Evolutionary conservation across 768 basidiomycete species (phyloP).

Genomic region (Trichaptum fuscoviolaceum): DNA sequence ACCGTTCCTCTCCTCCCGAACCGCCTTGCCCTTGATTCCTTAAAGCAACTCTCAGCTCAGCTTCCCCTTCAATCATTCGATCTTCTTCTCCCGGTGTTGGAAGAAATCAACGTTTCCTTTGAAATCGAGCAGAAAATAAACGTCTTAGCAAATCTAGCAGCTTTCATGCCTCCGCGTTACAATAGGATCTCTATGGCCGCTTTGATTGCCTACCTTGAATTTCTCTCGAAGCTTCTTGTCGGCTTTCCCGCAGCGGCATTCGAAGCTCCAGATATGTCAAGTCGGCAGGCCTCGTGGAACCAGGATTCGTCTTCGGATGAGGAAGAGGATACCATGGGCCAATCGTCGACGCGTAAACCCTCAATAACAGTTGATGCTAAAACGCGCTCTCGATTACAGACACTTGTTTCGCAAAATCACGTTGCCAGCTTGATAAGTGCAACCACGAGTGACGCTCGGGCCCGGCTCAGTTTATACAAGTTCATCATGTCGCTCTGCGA

Average conservation of each 20-base stretch:
- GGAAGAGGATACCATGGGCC: slow-evolving; percentile 20
- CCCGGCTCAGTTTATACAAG: slow-evolving; percentile 44
- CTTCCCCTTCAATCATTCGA: slow-evolving; percentile 50
- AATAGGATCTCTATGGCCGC: slow-evolving; percentile 37
- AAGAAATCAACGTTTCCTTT: slow-evolving; percentile 12
- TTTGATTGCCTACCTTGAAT: slow-evolving; percentile 47
- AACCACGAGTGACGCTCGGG: slow-evolving; percentile 33
- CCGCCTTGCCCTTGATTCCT: slow-evolving; percentile 54
- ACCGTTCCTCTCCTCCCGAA: slow-evolving; percentile 76
- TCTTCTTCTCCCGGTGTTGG: slow-evolving; percentile 24
- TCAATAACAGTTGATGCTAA: slow-evolving; percentile 48
- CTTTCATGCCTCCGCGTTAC: slow-evolving; percentile 63
- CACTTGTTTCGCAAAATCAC: slow-evolving; percentile 48
- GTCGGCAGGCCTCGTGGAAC: not conserved
- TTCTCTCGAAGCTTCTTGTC: slow-evolving; percentile 48
- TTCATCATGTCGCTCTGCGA: slow-evolving; percentile 54
- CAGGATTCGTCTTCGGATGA: slow-evolving; percentile 20
- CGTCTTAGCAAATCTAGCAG: slow-evolving; percentile 66
- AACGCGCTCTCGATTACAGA: slow-evolving; percentile 60
- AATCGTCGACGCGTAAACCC: slow-evolving; percentile 18
- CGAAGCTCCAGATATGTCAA: slow-evolving; percentile 31
- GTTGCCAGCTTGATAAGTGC: slow-evolving; percentile 47
- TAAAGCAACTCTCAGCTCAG: slow-evolving; percentile 58
- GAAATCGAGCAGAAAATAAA: slow-evolving; percentile 40
- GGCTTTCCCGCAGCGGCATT: slow-evolving; percentile 48